phyloP scores from a whole-genome alignment of 2,329 filamentous ascomycete species.

The Neurospora sp. region DNA sequence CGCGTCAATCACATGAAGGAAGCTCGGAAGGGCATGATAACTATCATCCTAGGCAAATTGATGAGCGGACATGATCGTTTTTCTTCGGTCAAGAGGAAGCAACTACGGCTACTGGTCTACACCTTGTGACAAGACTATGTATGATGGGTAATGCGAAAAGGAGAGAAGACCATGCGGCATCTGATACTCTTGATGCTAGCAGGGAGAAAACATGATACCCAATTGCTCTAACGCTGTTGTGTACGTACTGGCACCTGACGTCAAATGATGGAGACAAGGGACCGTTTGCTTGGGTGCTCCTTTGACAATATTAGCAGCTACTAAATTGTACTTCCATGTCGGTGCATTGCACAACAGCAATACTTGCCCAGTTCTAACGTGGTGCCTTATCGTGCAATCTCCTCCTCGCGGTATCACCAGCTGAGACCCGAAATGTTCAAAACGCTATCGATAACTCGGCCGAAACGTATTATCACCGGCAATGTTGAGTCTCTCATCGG shows the following conservation, averaged over 20 bases:
- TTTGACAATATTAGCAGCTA: background rate
- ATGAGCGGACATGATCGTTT: background rate
- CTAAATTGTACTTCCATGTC: background rate
- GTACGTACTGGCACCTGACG: background rate
- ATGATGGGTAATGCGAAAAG: background rate
- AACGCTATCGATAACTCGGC: background rate
- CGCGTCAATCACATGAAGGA: background rate
- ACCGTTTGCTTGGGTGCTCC: background rate
- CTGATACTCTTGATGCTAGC: background rate
- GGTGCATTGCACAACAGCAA: background rate
- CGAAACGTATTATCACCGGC: background rate
- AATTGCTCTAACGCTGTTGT: background rate
- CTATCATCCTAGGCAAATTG: constrained; percentile 1
- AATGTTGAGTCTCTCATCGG: background rate
- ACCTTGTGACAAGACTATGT: background rate
- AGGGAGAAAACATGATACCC: background rate
- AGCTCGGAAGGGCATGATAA: background rate
- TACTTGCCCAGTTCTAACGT: background rate
- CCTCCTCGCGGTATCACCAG: background rate
- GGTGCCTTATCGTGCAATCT: background rate
- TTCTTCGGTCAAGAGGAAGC: background rate
- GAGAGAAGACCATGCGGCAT: background rate
- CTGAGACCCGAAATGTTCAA: background rate
- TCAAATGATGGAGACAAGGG: background rate
- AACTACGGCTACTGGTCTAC: background rate